Evolutionary conservation across 352 stramenopile genomes (phyloP), one percentile per base, ranked within the genome.

Genomic region (Phytophthora parvispora): DNA sequence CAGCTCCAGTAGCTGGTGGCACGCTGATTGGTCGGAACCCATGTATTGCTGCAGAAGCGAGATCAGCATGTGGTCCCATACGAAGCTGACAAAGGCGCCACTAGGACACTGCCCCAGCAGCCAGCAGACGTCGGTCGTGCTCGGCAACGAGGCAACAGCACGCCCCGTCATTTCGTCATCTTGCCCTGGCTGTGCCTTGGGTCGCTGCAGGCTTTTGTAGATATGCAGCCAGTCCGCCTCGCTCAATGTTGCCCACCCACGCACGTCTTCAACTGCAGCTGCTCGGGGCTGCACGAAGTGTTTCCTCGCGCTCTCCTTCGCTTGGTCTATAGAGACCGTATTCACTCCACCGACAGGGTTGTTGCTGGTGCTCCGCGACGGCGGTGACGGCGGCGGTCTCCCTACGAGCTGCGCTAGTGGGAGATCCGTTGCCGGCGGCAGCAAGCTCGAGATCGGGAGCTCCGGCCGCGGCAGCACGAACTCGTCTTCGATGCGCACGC

Each of bases 31-130:
- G 24, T 64, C 4, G 2, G 57, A 51, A n/a, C n/a, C 20, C 25
- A 43, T 20, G 20, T 52, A 54, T 24, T 59, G 62, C 28, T 73
- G 51, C 42, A 93, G 29, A 0, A 89, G 58, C 12, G 61, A 22
- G 1, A 80, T 34, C 1, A 93, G 65, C 28, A 93, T 56, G 42
- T 81, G 60, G 34, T 77, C 63, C 86, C 86, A 93, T 10, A 90
- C 72, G 40, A 93, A 90, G 4, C 34, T 38, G 2, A 57, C 71
- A 25, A 88, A 72, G 1, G 69, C 76, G 43, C 84, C 78, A 42
- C 80, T 88, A 9, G n/a, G 62, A 13, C 74, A 85, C 5, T 80
- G 67, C 28, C 87, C 43, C 10, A 91, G 51, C 13, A 86, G 31
- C 43, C 71, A 74, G 51, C 72, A 73, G 28, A 89, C 43, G 40